Evolutionary conservation across 2,329 filamentous ascomycete genomes (phyloP), one percentile per base, ranked within the genome.

Genomic region (Ophioceras dolichostomum): DNA sequence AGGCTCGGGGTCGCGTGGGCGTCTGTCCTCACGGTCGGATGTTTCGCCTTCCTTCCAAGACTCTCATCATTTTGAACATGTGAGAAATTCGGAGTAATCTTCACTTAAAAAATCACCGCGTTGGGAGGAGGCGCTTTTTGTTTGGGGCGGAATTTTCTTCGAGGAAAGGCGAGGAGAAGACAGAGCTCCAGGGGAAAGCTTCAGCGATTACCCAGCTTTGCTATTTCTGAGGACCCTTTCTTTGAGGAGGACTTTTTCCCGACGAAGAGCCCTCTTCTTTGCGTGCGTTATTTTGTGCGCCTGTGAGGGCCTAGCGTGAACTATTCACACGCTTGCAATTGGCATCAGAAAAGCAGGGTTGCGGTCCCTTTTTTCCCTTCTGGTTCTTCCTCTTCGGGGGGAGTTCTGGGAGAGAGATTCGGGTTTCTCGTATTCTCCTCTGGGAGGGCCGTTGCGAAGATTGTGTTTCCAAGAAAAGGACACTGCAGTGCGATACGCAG

Each of bases 71-170:
- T 36, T 48, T 37, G 20, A 65, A 81, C 82, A 85, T 83, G 83
- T 86, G 82, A 84, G 82, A 86, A 87, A 47, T 47, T 47, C 45
- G 45, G 45, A 47, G 45, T 41, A 47, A 43, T 41, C 38, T 41
- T 40, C 39, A 41, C 32, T n/a, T n/a, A n/a, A n/a, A n/a, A n/a
- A n/a, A n/a, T n/a, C n/a, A n/a, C n/a, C n/a, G n/a, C n/a, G n/a
- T n/a, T n/a, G n/a, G n/a, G n/a, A n/a, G n/a, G n/a, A n/a, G n/a
- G n/a, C n/a, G n/a, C n/a, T n/a, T n/a, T n/a, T n/a, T n/a, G n/a
- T n/a, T n/a, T n/a, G n/a, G n/a, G n/a, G n/a, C n/a, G n/a, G n/a
- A n/a, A n/a, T 4, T 13, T 22, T 16, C 8, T 28, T 32, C 34
- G 39, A 40, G 39, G 14, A 36, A 29, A 10, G 24, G 26, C 12